Percentiles rank a stretch among this genome's conserved stretches.
Evolutionary conservation across 2,329 filamentous ascomycete species (phyloP).

Genomic region (Zymoseptoria tritici): DNA sequence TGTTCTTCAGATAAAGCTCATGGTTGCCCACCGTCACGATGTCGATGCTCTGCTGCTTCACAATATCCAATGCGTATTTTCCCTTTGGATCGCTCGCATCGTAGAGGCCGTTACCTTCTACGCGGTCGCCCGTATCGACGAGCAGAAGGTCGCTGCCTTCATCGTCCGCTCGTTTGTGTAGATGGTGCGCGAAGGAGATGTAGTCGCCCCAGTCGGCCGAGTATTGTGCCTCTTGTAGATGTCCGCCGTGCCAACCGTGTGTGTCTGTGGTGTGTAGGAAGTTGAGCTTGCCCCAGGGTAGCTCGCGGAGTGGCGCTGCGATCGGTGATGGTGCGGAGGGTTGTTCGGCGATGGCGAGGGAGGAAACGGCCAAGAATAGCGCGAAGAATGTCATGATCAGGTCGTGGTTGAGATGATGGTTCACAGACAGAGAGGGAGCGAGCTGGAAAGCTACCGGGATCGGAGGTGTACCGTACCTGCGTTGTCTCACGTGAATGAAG

Average conservation of each 20-base stretch:
- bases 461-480: neutral
- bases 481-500: neutral
- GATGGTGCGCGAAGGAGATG: constrained; percentile 79
- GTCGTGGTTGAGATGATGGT: neutral
- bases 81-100: constrained; percentile 85
- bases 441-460: neutral
- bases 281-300: constrained; percentile 91
- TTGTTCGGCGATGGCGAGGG: constrained; percentile 47
- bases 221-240: constrained; percentile 87
- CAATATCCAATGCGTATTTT: constrained; percentile 78
- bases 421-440: neutral
- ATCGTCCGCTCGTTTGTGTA: constrained; percentile 70
- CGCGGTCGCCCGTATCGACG: constrained; percentile 87
- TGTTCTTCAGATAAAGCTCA: constrained; percentile 78
- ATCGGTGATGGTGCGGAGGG: constrained; percentile 73
- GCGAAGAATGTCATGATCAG: neutral
- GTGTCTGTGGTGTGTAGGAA: constrained; percentile 89
- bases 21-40: constrained; percentile 86
- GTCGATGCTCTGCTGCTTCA: constrained; percentile 75
- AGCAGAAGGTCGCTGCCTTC: constrained; percentile 78
- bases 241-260: constrained; percentile 91
- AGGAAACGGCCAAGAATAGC: constrained; percentile 19
- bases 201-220: constrained; percentile 98
- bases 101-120: constrained; percentile 92
- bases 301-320: constrained; percentile 70